Conservation (phyloP, 306 rosid species). For the Begonia loranthoides region DNA sequence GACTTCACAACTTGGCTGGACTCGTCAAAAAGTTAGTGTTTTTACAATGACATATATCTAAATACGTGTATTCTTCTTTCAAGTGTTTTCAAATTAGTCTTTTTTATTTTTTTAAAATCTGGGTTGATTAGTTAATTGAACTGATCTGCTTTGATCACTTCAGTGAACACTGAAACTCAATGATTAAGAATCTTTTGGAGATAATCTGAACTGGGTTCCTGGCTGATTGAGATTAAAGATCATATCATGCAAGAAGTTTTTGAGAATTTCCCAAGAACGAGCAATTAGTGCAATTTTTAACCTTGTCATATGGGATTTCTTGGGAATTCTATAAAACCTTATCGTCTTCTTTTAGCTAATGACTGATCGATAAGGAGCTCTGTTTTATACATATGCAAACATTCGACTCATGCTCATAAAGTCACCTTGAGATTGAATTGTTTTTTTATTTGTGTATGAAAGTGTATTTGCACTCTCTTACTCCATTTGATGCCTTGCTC, state of each 20-base stretch:
- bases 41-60: background rate
- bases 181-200: background rate
- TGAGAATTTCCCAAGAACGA: too few relatives aligned
- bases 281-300: too few relatives aligned
- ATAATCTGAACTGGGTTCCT: background rate
- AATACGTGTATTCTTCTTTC: background rate
- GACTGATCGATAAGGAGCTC: too few relatives aligned
- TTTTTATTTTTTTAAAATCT: background rate
- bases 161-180: too few relatives aligned
- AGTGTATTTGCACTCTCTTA: background rate
- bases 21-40: slow-evolving; percentile 83
- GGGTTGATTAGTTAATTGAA: background rate
- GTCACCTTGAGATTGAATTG: background rate
- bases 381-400: too few relatives aligned
- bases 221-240: background rate
- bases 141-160: too few relatives aligned
- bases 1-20: slow-evolving; percentile 54
- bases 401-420: too few relatives aligned
- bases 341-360: too few relatives aligned
- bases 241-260: too few relatives aligned
- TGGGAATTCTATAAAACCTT: too few relatives aligned
- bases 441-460: slow-evolving; percentile 9
- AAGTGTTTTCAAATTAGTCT: background rate
- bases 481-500: slow-evolving; percentile 6
- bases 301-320: too few relatives aligned